These are phyloP conservation scores for Myxozyma sirexii DNA, from an alignment of 805 yeast species.

Conservation along the genomic window DNA sequence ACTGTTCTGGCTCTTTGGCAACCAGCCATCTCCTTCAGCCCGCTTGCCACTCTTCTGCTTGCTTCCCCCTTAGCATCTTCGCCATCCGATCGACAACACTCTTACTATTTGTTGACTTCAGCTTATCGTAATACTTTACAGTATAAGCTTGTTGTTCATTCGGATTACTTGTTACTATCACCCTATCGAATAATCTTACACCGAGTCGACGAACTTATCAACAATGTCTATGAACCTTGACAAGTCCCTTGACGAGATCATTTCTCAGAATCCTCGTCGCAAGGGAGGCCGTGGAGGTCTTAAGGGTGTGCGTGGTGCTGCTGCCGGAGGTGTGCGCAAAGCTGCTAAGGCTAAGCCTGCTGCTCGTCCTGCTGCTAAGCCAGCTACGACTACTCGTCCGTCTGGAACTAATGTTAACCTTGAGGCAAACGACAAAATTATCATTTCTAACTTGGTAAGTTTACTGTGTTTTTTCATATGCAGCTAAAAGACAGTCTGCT, in stretches of 20 bases:
- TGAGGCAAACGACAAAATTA: slow-evolving; percentile 54
- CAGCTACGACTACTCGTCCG: slow-evolving; percentile 42
- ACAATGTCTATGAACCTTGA: slow-evolving; percentile 81
- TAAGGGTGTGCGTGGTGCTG: slow-evolving; percentile 16
- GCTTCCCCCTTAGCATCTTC: neutral
- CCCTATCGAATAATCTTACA: no score
- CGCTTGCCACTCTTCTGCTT: neutral
- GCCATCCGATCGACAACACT: neutral
- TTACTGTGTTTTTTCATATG: neutral
- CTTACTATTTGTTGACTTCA: neutral
- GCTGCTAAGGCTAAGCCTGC: slow-evolving; percentile 41
- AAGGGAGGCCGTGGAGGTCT: slow-evolving; percentile 32
- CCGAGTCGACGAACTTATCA: neutral
- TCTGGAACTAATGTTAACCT: neutral
- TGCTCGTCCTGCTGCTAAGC: slow-evolving; percentile 36
- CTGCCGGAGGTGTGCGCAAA: slow-evolving; percentile 40
- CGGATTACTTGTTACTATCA: neutral
- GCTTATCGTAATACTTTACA: neutral
- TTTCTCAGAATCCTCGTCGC: slow-evolving; percentile 55
- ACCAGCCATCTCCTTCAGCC: neutral
- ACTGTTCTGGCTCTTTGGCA: neutral
- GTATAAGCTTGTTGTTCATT: neutral
- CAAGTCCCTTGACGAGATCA: slow-evolving; percentile 92
- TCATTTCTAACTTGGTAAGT: slow-evolving; percentile 71
- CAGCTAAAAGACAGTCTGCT: neutral